Evolutionary conservation across 306 rosid species (phyloP).

Genomic region (Castanea crenata): DNA sequence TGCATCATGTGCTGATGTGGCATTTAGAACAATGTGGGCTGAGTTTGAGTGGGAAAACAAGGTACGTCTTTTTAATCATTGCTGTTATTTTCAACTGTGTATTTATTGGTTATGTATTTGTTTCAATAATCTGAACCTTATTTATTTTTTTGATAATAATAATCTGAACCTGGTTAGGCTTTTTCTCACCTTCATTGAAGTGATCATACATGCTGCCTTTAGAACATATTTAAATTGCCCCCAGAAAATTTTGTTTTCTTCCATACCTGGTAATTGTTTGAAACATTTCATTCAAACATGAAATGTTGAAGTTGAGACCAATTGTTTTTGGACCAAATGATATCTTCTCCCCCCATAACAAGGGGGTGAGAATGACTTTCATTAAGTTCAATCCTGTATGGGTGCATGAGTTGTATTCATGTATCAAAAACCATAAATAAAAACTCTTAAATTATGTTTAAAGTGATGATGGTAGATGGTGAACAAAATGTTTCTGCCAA

Average conservation of each 20-base stretch:
- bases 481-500: no score
- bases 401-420: no score
- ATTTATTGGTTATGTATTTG: background rate
- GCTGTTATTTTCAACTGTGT: background rate
- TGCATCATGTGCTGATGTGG: constrained; percentile 85
- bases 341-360: background rate
- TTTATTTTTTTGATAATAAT: no score
- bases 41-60: constrained; percentile 99
- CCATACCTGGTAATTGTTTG: background rate
- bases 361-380: background rate
- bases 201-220: background rate
- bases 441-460: no score
- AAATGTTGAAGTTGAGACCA: background rate
- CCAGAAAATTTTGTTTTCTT: background rate
- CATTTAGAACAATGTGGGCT: constrained; percentile 99
- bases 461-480: no score
- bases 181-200: background rate
- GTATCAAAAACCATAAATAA: no score
- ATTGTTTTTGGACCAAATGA: background rate
- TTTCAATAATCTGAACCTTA: background rate
- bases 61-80: constrained; percentile 40
- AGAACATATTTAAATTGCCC: background rate
- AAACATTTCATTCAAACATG: background rate
- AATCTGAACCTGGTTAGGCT: background rate
- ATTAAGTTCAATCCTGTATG: no score